A percentile compares a stretch with the other conserved stretches of the same genome.
phyloP scores from a whole-genome alignment of 805 yeast species.

The Starmerella roubikii region DNA sequence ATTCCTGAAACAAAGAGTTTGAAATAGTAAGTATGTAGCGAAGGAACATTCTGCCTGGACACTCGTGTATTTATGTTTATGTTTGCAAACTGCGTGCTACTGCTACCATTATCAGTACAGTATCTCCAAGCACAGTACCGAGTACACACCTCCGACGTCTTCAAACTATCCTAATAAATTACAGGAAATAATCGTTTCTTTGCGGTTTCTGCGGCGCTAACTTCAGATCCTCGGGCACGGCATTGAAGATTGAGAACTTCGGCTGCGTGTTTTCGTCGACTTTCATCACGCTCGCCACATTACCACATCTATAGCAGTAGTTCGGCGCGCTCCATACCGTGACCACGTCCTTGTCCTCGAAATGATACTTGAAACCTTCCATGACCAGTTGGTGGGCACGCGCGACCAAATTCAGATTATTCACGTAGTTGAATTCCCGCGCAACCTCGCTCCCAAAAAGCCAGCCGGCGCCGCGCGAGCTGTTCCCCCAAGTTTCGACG shows the following conservation, averaged over 20 bases:
- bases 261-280: conserved; percentile 79
- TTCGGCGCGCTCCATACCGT: conserved; percentile 98
- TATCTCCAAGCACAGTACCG: no score
- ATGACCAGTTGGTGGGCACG: conserved; percentile 96
- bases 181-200: conserved; percentile 30
- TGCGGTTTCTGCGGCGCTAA: conserved; percentile 28
- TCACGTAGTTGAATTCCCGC: conserved; percentile 89
- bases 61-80: no score
- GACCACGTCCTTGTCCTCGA: conserved; percentile 89
- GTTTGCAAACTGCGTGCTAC: no score
- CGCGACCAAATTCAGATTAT: conserved; percentile 75
- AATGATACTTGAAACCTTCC: conserved; percentile 96
- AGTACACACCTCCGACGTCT: no score
- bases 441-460: conserved; percentile 88
- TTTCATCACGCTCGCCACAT: conserved; percentile 96
- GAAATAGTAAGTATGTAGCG: no score
- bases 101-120: no score
- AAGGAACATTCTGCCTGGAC: no score
- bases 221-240: conserved; percentile 61
- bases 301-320: conserved; percentile 94
- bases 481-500: conserved; percentile 95
- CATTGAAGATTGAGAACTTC: conserved; percentile 83
- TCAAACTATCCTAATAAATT: no score
- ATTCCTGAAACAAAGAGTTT: conserved; percentile 15
- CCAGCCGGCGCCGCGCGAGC: conserved; percentile 99